These are phyloP conservation scores for Monosporozyma servazzii DNA, from an alignment of 805 yeast species.

Conservation along the genomic window DNA sequence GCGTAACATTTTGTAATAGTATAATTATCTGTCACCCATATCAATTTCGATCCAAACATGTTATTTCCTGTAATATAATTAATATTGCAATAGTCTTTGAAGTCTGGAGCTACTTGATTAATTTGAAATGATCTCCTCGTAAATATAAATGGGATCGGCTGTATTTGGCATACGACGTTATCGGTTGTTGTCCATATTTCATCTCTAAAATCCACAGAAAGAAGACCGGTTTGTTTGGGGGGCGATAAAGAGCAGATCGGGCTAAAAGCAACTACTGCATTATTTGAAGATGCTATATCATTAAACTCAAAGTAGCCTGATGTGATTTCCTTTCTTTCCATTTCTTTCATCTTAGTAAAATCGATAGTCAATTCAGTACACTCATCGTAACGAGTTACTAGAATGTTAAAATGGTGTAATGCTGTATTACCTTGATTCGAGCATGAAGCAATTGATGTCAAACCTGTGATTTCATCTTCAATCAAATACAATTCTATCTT, in stretches of 20 bases:
- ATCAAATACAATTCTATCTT: not conserved
- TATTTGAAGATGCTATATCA: not conserved
- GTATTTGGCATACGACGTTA: not conserved
- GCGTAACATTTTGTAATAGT: not conserved
- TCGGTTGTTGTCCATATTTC: not conserved
- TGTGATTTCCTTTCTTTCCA: not conserved
- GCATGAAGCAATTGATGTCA: not conserved
- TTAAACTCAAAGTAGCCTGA: not conserved
- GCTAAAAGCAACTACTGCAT: not conserved
- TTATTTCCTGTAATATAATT: not conserved
- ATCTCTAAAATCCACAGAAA: not conserved
- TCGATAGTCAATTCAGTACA: not conserved
- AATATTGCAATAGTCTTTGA: not conserved
- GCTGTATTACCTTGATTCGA: not conserved
- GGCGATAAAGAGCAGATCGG: not conserved
- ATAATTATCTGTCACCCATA: not conserved
- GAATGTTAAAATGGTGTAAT: not conserved
- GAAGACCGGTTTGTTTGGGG: not conserved
- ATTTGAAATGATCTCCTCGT: not conserved
- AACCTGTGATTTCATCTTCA: not conserved
- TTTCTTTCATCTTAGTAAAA: not conserved
- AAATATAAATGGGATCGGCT: not conserved
- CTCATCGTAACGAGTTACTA: not conserved
- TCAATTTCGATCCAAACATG: not conserved
- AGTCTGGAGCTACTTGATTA: not conserved